Percentiles rank a stretch among this genome's conserved stretches.
These are phyloP conservation scores for Spergularia bocconei DNA, from an alignment of 148 eudicot genomes.

Conservation along the genomic window DNA sequence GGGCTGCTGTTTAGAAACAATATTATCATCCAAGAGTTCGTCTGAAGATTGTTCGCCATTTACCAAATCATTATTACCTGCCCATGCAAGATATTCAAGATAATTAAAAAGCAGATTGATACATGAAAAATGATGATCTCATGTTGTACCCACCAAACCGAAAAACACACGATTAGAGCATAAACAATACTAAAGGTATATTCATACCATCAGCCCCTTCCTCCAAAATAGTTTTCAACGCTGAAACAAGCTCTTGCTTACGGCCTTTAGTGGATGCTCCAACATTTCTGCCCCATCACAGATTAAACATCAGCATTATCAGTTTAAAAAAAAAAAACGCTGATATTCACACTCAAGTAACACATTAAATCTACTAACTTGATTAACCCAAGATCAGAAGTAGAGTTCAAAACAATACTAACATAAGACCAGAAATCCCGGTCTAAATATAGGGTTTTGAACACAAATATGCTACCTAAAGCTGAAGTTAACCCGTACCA, in stretches of 20 bases:
- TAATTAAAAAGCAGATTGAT: neutral
- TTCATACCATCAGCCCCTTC: slow-evolving; percentile 46
- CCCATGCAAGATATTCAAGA: slow-evolving; percentile 9
- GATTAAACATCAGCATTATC: slow-evolving; percentile 14
- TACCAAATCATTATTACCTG: slow-evolving; percentile 32
- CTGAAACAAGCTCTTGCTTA: slow-evolving; percentile 62
- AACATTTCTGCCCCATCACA: slow-evolving; percentile 39
- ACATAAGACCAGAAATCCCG: too few relatives aligned
- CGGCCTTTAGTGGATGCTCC: slow-evolving; percentile 71
- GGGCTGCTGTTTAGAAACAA: slow-evolving; percentile 22
- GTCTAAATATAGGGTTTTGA: too few relatives aligned
- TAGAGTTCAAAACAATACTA: neutral
- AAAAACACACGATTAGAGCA: neutral
- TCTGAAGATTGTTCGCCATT: slow-evolving; percentile 21
- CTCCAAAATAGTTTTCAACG: slow-evolving; percentile 46
- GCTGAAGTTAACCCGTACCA: too few relatives aligned
- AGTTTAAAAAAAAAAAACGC: neutral
- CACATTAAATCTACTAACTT: neutral
- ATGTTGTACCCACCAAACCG: neutral
- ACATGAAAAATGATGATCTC: neutral
- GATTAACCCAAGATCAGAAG: neutral
- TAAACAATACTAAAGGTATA: neutral
- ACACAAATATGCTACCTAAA: too few relatives aligned
- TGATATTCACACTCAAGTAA: neutral
- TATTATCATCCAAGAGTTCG: slow-evolving; percentile 28